Conservation (phyloP, 2,329 filamentous ascomycete genomes). For the Teratosphaeria viscida region DNA sequence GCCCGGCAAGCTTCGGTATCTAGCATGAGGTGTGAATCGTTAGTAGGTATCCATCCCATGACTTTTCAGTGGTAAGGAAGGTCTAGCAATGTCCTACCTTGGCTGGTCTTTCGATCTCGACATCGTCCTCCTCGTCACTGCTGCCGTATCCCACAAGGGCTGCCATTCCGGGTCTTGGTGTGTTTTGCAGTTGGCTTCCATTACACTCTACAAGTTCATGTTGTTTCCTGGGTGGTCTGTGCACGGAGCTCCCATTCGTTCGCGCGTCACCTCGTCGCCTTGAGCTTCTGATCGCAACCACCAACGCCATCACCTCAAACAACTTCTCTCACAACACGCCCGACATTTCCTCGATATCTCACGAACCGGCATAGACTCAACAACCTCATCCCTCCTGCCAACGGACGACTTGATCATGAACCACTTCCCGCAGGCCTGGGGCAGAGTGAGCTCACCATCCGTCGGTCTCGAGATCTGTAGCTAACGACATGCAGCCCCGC, state of each 20-base stretch:
- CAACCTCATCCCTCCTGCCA: background rate
- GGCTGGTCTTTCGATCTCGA: slow-evolving; percentile 17
- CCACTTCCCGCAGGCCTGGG: slow-evolving; percentile 56
- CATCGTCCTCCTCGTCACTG: slow-evolving; percentile 35
- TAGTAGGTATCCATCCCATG: slow-evolving; percentile 40
- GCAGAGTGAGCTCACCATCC: slow-evolving; percentile 43
- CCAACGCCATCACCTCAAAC: background rate
- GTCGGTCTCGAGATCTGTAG: slow-evolving; percentile 27
- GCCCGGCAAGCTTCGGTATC: slow-evolving; percentile 15
- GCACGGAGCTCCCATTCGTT: background rate
- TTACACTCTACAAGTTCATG: background rate
- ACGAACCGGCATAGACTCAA: background rate
- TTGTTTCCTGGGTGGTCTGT: background rate
- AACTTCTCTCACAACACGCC: background rate
- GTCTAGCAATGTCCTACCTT: slow-evolving; percentile 30
- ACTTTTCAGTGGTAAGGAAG: slow-evolving; percentile 6
- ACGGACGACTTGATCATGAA: slow-evolving; percentile 40
- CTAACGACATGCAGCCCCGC: slow-evolving; percentile 58
- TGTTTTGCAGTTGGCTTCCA: background rate
- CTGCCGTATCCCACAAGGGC: slow-evolving; percentile 36
- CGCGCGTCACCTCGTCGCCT: background rate
- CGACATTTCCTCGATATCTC: background rate
- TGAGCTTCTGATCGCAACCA: background rate
- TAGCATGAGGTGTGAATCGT: slow-evolving; percentile 19
- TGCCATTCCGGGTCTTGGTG: slow-evolving; percentile 12